These are phyloP conservation scores for Fusarium cicatricum DNA, from an alignment of 2,329 filamentous ascomycete genomes.

Conservation along the genomic window DNA sequence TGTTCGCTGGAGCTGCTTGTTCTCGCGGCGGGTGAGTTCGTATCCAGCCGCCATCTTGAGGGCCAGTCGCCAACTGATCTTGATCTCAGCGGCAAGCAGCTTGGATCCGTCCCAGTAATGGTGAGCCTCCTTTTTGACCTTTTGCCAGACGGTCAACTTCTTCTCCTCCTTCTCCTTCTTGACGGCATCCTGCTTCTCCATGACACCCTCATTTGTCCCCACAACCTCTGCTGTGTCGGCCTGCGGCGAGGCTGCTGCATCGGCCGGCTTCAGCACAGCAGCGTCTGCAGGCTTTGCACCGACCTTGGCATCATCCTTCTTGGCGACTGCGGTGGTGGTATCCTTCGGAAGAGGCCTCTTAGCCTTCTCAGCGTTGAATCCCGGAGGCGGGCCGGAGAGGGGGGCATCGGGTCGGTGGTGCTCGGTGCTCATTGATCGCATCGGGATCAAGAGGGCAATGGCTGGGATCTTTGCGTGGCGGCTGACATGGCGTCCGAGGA, in stretches of 20 bases:
- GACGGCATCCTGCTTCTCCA: constrained; percentile 66
- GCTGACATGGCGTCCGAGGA: constrained; percentile 57
- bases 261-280: constrained; percentile 30
- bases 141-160: constrained; percentile 89
- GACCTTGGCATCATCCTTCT: constrained; percentile 47
- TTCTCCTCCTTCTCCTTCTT: constrained; percentile 74
- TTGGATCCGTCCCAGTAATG: constrained; percentile 99
- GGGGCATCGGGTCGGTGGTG: constrained; percentile 60
- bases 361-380: constrained; percentile 89
- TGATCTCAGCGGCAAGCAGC: constrained; percentile 88
- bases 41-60: constrained; percentile 98
- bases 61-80: constrained; percentile 88
- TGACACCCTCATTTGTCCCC: constrained; percentile 64
- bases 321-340: constrained; percentile 46
- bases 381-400: constrained; percentile 77
- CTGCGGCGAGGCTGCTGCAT: constrained; percentile 44
- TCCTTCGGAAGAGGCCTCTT: constrained; percentile 81
- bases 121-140: constrained; percentile 90
- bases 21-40: constrained; percentile 92
- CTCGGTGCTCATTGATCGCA: constrained; percentile 66
- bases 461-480: constrained; percentile 58
- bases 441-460: constrained; percentile 65
- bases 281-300: constrained; percentile 27
- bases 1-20: constrained; percentile 90
- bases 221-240: constrained; percentile 52